Percentiles rank a stretch among this genome's conserved stretches.
phyloP scores from a whole-genome alignment of 148 eudicot species.

The Simmondsia chinensis region DNA sequence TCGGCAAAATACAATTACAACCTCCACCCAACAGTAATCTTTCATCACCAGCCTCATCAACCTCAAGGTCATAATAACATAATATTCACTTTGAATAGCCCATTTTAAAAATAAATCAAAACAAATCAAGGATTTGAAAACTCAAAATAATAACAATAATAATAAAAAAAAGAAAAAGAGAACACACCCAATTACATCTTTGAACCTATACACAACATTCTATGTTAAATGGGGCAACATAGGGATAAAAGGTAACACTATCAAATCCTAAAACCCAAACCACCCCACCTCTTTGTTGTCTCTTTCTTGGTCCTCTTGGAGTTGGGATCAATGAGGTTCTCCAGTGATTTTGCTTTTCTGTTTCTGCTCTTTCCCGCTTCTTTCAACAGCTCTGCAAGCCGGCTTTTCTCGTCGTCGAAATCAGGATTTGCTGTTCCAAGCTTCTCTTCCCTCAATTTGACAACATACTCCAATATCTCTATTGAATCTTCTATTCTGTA shows the following conservation, averaged over 20 bases:
- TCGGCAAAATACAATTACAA: too few species aligned
- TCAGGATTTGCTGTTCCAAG: conserved; percentile 97
- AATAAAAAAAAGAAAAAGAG: too few species aligned
- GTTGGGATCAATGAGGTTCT: conserved; percentile 83
- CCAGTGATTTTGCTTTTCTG: conserved; percentile 84
- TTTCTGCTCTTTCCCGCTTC: conserved; percentile 87
- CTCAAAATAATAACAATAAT: too few species aligned
- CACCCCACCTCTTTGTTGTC: conserved; percentile 74
- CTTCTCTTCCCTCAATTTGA: conserved; percentile 95
- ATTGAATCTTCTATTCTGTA: conserved; percentile 94
- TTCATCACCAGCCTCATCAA: too few species aligned
- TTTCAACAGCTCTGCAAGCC: conserved; percentile 84
- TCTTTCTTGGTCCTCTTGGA: conserved; percentile 86
- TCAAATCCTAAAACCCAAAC: conserved; percentile 77
- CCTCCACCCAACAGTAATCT: too few species aligned
- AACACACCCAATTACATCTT: conserved; percentile 26
- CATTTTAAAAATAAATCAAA: conserved; percentile 12
- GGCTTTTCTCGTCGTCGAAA: conserved; percentile 85
- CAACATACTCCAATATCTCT: conserved; percentile 90
- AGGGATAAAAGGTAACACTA: neutral
- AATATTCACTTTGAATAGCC: conserved; percentile 11
- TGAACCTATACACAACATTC: conserved; percentile 33
- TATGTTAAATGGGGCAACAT: conserved; percentile 13
- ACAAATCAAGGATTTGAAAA: conserved; percentile 11
- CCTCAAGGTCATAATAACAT: too few species aligned